Percentiles rank a stretch among this genome's conserved stretches.
Conservation (phyloP, 2,329 filamentous ascomycete species). For the Fusarium sp. region DNA sequence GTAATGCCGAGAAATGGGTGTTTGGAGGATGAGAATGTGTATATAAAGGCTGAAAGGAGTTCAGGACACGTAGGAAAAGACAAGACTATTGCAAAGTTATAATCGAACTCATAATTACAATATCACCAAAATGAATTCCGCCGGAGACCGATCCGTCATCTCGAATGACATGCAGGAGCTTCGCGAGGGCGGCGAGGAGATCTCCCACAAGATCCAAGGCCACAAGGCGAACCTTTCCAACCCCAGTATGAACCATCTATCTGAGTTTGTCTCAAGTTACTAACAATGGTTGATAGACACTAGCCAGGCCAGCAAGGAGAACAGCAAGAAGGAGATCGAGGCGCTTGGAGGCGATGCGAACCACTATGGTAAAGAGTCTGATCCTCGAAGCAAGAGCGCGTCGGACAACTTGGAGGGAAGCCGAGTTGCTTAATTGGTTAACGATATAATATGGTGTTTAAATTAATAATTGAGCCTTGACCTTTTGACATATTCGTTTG, state of each 20-base stretch:
- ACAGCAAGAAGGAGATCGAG: slow-evolving; percentile 57
- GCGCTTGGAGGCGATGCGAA: slow-evolving; percentile 57
- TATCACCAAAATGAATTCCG: slow-evolving; percentile 44
- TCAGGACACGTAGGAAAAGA: neutral
- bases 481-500: neutral
- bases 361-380: slow-evolving; percentile 57
- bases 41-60: slow-evolving; percentile 13
- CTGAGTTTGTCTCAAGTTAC: neutral
- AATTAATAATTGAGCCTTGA: neutral
- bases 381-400: slow-evolving; percentile 57
- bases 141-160: slow-evolving; percentile 55
- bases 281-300: slow-evolving; percentile 52
- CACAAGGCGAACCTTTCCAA: slow-evolving; percentile 63
- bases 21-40: neutral
- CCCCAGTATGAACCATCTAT: slow-evolving; percentile 52
- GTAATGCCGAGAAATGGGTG: neutral
- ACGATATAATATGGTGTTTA: slow-evolving; percentile 2
- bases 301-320: slow-evolving; percentile 59
- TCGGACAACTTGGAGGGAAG: slow-evolving; percentile 56
- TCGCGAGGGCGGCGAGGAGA: slow-evolving; percentile 44
- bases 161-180: slow-evolving; percentile 59
- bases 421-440: slow-evolving; percentile 40
- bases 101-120: neutral
- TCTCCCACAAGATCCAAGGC: slow-evolving; percentile 51
- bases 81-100: neutral